Evolutionary conservation across 768 basidiomycete genomes (phyloP), one percentile per base, ranked within the genome.

Genomic region (Xanthoconium purpureum): DNA sequence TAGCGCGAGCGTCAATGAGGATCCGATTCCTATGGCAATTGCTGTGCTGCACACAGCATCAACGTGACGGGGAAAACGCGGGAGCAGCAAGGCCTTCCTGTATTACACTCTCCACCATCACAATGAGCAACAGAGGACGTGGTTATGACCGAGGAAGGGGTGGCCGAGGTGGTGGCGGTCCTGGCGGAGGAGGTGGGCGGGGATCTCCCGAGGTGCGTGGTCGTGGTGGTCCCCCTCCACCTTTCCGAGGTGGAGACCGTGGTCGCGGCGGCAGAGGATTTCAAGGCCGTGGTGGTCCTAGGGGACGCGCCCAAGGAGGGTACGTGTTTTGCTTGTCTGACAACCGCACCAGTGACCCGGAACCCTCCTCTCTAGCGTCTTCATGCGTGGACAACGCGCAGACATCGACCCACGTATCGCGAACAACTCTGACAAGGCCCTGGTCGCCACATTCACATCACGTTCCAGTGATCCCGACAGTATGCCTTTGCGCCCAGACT

Each of bases 321-420:
- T 78, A 62, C 52, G 75, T 52, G 48, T 42, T 35, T 43, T 42
- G 32, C 11, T 42, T 32, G 37, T 46, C 32, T 20, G 18, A 30
- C 28, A 40, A 47, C 28, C 54, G 24, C 35, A n/a, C 39, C 30
- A 35, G 12, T 50, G 10, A 24, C 24, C 4, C 24, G 24, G 24
- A 56, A 54, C 29, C 17, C 18, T 30, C 29, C 45, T 2, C 47
- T 46, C 12, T 50, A 80, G 80, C n/a, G 63, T 80, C 32, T 82
- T 79, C 58, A 66, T 72, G 47, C 69, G 69, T 2, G 67, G 68
- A 39, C 58, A 58, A 51, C 67, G 66, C 70, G 86, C 65, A 60
- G 75, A 80, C 14, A 68, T 91, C 40, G 78, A 84, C 56, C 71
- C 73, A 44, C 89, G 90, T 71, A 66, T 69, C 72, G 35, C 69